Evolutionary conservation across 2,329 filamentous ascomycete genomes (phyloP).

Genomic region (Nigrospora sphaerica): DNA sequence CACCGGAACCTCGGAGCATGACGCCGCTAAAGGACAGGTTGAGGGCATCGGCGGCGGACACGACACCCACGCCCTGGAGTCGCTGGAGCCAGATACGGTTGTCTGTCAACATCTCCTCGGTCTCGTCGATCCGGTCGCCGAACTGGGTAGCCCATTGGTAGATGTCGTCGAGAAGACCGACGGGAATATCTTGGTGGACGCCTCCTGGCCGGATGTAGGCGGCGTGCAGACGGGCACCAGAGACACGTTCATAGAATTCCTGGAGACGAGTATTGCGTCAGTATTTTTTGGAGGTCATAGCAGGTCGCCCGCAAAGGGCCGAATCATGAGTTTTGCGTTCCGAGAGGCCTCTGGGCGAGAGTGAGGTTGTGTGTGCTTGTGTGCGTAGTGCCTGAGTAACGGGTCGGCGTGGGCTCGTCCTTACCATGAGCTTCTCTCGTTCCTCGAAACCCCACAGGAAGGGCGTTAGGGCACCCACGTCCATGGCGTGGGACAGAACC

Average conservation of each 20-base stretch:
- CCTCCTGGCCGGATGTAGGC: constrained; percentile 95
- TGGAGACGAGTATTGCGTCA: constrained; percentile 28
- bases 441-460: constrained; percentile 99
- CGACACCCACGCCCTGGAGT: constrained; percentile 85
- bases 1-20: constrained; percentile 94
- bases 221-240: constrained; percentile 91
- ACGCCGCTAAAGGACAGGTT: constrained; percentile 96
- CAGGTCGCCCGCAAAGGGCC: no score
- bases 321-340: no score
- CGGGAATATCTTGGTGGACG: constrained; percentile 89
- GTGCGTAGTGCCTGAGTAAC: neutral
- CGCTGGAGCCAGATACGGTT: constrained; percentile 99
- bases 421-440: constrained; percentile 98
- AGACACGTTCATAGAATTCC: constrained; percentile 99
- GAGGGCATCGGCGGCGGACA: constrained; percentile 86
- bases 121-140: constrained; percentile 96
- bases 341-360: no score
- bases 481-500: constrained; percentile 94
- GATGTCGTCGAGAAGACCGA: constrained; percentile 94
- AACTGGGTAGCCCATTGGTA: constrained; percentile 99
- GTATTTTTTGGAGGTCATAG: neutral
- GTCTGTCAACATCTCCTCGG: constrained; percentile 95
- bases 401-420: constrained; percentile 15
- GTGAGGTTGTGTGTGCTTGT: no score
- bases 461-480: constrained; percentile 93